Percentiles rank a stretch among this genome's conserved stretches.
These are phyloP conservation scores for Cadophora gregata DNA, from an alignment of 2,329 filamentous ascomycete genomes.

Conservation along the genomic window DNA sequence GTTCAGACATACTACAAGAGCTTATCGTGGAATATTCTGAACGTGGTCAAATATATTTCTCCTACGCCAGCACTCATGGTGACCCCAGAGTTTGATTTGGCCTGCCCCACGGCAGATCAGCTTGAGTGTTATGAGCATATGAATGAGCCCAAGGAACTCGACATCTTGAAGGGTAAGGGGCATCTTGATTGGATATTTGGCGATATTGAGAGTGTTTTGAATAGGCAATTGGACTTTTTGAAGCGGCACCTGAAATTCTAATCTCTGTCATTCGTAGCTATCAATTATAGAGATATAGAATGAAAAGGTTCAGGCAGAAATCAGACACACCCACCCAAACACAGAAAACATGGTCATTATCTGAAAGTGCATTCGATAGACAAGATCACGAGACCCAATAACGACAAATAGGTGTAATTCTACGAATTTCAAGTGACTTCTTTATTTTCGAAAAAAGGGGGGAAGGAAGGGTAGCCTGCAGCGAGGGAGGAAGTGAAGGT, in stretches of 20 bases:
- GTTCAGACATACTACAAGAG: neutral
- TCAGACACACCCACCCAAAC: no score
- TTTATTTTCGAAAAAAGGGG: no score
- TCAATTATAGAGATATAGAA: no score
- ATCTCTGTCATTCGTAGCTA: no score
- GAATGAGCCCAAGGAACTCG: neutral
- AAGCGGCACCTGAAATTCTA: slow-evolving; percentile 1
- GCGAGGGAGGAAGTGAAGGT: no score
- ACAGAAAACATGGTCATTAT: no score
- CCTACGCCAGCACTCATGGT: neutral
- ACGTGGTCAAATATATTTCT: neutral
- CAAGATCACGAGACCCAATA: no score
- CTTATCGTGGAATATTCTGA: neutral
- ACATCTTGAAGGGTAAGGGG: neutral
- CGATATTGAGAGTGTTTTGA: neutral
- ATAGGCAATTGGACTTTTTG: neutral
- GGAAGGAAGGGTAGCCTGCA: no score
- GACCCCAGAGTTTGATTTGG: neutral
- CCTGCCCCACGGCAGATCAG: neutral
- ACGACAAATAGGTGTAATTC: no score
- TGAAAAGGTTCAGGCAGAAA: no score
- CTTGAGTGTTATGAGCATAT: neutral
- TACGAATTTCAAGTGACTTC: no score
- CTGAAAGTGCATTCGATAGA: no score
- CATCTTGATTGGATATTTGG: neutral